Evolutionary conservation across 306 rosid genomes (phyloP).

Genomic region (barrel medic (Medicago truncatula)): MtrunA17r5.0-ANR NC_053048.1:40334001-40334500

Average conservation of each 20-base stretch:
- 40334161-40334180: slow-evolving; percentile 15
- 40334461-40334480: too few relatives aligned
- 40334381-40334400: slow-evolving; percentile 5
- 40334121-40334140: background rate
- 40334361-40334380: background rate
- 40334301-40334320: background rate
- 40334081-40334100: background rate
- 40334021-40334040: background rate
- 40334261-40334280: background rate
- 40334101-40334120: slow-evolving; percentile 9
- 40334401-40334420: slow-evolving; percentile 13
- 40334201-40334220: slow-evolving; percentile 22
- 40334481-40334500: background rate
- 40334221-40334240: slow-evolving; percentile 20
- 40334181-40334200: background rate
- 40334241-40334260: background rate
- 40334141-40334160: background rate
- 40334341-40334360: slow-evolving; percentile 17
- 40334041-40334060: background rate
- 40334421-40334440: slow-evolving; percentile 8
- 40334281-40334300: background rate
- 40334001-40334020: background rate
- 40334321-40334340: slow-evolving; percentile 3
- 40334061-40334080: slow-evolving; percentile 13
- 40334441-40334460: background rate